Base-by-base conservation (phyloP, 495 filamentous ascomycete species). In the Xylaria bambusicola region DNA sequence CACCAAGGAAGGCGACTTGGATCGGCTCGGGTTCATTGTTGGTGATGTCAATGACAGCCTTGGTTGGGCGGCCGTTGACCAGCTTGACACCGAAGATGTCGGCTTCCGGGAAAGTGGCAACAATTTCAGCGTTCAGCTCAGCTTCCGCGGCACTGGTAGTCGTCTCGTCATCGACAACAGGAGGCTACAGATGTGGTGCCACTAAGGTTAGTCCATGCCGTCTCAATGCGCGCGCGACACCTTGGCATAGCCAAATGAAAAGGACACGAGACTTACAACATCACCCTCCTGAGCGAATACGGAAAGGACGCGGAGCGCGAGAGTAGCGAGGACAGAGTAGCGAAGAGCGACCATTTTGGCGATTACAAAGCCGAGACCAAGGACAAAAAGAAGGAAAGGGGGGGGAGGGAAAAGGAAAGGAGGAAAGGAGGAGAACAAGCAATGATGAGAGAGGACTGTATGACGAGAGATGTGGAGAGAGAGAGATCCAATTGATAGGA, bases 11-110 rank as follows among this genome's bases (percentile, higher is more conserved):
- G 67, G 85, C 78, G 31, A 98, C 83, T 47, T 81, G 81, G 60
- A 98, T 82, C 20, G 93, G 84, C 50, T 76, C 79, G 3, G 85
- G 82, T 77, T 98, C 94, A 57, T 89, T 80, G 78, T 98, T 98
- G 73, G 81, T 82, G 70, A 97, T 80, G 61, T 88, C 83, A 67
- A 98, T 78, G 31, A 95, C 77, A 6, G 93, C 88, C 71, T 86
- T 82, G 51, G 92, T 97, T n/a, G 91, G 83, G 60, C 87, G 85
- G 68, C 92, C 91, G 71, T 98, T 98, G 77, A 98, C 84, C 54
- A 97, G 85, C 82, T 96, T 97, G 62, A 98, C 84, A 62, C 94
- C 94, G 65, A 96, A 96, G 77, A 96, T 88, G 48, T 71, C 91
- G 69, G 90, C 85, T 31, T 89, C 82, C 42, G 92, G 91, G 83